A percentile compares a stretch with the other conserved stretches of the same genome.
Conservation (phyloP, 1,284 basidiomycete genomes). For the Rhodotorula sp. region DNA sequence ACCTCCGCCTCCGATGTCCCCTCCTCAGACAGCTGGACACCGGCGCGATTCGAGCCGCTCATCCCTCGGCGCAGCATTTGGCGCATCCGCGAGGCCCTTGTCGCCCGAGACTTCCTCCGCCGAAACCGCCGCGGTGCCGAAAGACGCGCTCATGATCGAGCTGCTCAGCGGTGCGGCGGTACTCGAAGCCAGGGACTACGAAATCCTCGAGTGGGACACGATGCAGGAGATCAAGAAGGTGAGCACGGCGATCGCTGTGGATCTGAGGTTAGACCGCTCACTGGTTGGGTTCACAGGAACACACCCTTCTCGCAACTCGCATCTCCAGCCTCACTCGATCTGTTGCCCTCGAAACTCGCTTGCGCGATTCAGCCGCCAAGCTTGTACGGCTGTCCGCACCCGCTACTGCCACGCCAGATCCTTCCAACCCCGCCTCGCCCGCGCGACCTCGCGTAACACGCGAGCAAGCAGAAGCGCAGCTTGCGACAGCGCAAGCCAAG, state of each 20-base stretch:
- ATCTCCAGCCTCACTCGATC: constrained; percentile 32
- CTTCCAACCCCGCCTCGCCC: constrained; percentile 2
- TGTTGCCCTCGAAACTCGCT: constrained; percentile 39
- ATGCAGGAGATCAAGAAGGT: constrained; percentile 39
- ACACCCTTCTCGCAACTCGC: constrained; percentile 24
- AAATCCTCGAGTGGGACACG: constrained; percentile 37
- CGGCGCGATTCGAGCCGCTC: constrained; percentile 10
- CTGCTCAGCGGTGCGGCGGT: constrained; percentile 35
- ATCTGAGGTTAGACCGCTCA: no score
- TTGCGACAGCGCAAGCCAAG: constrained; percentile 27
- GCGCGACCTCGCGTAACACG: constrained; percentile 6
- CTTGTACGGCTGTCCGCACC: constrained; percentile 37
- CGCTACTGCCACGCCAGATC: neutral
- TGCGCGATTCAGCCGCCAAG: constrained; percentile 40
- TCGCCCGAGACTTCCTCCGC: constrained; percentile 9
- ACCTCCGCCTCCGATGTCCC: neutral
- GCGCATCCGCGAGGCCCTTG: constrained; percentile 7
- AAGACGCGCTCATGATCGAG: constrained; percentile 38
- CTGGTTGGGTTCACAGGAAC: constrained; percentile 20
- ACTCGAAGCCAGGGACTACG: constrained; percentile 39
- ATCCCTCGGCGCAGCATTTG: neutral
- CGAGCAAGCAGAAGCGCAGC: constrained; percentile 28
- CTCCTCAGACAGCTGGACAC: neutral
- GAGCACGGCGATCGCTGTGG: neutral
- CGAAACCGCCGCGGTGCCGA: neutral